Evolutionary conservation across 164 flowering plant species (phyloP), one percentile per base, ranked within the genome.

Genomic region (Saururus chinensis): DNA sequence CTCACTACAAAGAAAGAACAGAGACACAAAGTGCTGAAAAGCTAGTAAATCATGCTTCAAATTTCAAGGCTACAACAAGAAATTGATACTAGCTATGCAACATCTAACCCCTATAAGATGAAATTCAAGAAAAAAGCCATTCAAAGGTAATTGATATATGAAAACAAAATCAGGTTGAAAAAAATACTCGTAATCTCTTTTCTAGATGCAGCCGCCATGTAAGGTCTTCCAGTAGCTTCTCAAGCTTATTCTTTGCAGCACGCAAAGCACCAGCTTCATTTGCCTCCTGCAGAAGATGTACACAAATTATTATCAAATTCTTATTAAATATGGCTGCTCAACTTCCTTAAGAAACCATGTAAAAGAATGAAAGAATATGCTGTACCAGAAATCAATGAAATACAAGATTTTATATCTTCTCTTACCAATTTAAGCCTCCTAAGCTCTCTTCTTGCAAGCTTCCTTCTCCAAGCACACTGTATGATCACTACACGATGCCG

Each of bases 221-320:
- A 53, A 95, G 86, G 75, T 95, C 99, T 73, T 95, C 99, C 75
- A 95, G 68, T 73, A 86, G 92, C 75, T 82, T 87, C 76, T 89
- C 95, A 66, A 95, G 97, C 70, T 95, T 91, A 74, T 45, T 81
- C 75, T 95, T 95, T 30, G 99, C 99, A 58, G 85, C 71, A n/a
- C 97, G 97, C 75, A 95, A 70, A 23, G 96, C 97, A 66, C 99
- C 99, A 57, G 99, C 74, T 81, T 95, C 97, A 85, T 91, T 95
- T 66, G 99, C 97, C 74, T 82, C 93, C 99, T 95, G 80, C 64
- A 62, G 62, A 40, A 48, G 52, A 61, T 1, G 6, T 17, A 65
- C 68, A 20, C 48, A n/a, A 65, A 13, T 55, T 19, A 63, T 23
- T 41, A n/a, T 42, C 30, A 23, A 35, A 25, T 30, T 45, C 49